A percentile compares a stretch with the other conserved stretches of the same genome.
Evolutionary conservation across 306 rosid species (phyloP).

Genomic region (Datisca glomerata): DNA sequence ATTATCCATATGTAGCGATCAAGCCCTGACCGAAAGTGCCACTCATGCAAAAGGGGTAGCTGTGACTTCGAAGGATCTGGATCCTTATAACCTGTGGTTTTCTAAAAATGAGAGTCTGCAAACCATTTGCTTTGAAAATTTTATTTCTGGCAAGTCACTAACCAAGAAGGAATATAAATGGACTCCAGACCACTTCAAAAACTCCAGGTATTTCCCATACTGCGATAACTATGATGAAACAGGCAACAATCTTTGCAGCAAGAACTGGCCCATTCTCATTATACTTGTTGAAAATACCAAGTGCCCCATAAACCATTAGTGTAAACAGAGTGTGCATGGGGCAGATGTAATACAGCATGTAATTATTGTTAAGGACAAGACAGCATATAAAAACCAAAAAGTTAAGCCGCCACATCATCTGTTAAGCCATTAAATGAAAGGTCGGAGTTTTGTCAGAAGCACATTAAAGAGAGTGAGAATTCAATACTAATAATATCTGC

Average conservation of each 20-base stretch:
- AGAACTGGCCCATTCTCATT: slow-evolving; percentile 73
- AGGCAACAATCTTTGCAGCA: slow-evolving; percentile 45
- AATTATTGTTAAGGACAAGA: slow-evolving; percentile 80
- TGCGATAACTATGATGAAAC: slow-evolving; percentile 72
- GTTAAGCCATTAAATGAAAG: slow-evolving; percentile 22
- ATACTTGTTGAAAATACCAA: slow-evolving; percentile 69
- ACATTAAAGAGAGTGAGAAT: neutral
- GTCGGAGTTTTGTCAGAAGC: neutral
- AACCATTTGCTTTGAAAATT: neutral
- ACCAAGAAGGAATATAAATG: slow-evolving; percentile 76
- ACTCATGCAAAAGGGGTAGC: slow-evolving; percentile 60
- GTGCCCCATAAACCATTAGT: slow-evolving; percentile 83
- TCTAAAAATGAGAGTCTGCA: slow-evolving; percentile 6
- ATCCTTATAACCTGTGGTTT: slow-evolving; percentile 19
- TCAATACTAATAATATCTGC: slow-evolving; percentile 2
- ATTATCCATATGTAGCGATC: slow-evolving; percentile 97
- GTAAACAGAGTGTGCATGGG: slow-evolving; percentile 99
- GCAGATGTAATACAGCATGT: slow-evolving; percentile 89
- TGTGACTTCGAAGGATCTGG: slow-evolving; percentile 21
- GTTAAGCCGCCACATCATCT: slow-evolving; percentile 99
- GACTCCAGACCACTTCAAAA: slow-evolving; percentile 81
- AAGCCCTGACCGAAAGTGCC: slow-evolving; percentile 96
- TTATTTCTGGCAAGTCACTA: slow-evolving; percentile 23
- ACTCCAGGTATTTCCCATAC: slow-evolving; percentile 96
- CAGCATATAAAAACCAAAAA: slow-evolving; percentile 78